Evolutionary conservation across 257 asterid genomes (phyloP).

Genomic region (Gentiana macrophylla): DNA sequence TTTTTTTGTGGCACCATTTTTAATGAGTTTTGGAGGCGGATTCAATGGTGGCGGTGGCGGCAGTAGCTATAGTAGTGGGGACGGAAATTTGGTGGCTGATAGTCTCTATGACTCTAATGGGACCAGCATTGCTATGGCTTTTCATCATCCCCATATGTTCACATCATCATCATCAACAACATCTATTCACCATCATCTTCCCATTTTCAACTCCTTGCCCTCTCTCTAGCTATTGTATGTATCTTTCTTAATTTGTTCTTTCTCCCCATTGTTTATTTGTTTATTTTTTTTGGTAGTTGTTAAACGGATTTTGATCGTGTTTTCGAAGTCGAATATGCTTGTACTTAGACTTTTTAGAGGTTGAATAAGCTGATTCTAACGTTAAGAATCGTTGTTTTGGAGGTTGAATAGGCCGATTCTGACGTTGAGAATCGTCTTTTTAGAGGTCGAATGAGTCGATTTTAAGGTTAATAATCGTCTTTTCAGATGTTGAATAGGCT

Average conservation of each 20-base stretch:
- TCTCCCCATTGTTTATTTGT: neutral
- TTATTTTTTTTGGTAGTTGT: constrained; percentile 1
- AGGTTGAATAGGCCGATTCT: too few relatives aligned
- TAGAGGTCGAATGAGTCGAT: too few relatives aligned
- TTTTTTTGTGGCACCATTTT: constrained; percentile 2
- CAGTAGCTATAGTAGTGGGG: constrained; percentile 23
- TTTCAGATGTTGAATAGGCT: too few relatives aligned
- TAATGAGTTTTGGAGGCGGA: constrained; percentile 50
- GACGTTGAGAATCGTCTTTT: too few relatives aligned
- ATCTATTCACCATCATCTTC: neutral
- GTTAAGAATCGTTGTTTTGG: too few relatives aligned
- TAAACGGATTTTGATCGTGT: neutral
- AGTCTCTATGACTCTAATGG: constrained; percentile 25
- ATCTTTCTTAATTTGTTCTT: constrained; percentile 4
- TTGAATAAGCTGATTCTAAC: too few relatives aligned
- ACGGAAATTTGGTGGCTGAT: constrained; percentile 39
- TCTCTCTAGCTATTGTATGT: constrained; percentile 51
- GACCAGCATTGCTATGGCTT: constrained; percentile 27
- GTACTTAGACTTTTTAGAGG: neutral
- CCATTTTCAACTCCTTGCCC: constrained; percentile 34
- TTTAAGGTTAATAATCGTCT: too few relatives aligned
- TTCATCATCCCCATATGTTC: constrained; percentile 23
- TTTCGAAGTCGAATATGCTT: too few relatives aligned
- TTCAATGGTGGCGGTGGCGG: constrained; percentile 20
- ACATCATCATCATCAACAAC: constrained; percentile 25